phyloP scores from a whole-genome alignment of 306 rosid species.

The Pyrus bretschneideri region DNA sequence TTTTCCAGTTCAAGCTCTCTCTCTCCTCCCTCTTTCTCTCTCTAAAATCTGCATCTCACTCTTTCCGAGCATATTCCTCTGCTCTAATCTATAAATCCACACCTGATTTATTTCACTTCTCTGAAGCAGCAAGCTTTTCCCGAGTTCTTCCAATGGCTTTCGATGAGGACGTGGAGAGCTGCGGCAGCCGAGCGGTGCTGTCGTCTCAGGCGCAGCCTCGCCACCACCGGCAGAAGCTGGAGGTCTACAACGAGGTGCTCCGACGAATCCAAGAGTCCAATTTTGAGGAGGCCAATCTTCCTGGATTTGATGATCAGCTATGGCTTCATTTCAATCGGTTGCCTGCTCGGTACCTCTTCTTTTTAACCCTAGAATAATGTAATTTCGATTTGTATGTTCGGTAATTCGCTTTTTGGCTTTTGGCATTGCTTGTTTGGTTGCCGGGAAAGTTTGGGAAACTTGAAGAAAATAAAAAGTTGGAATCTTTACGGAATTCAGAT shows the following conservation, averaged over 20 bases:
- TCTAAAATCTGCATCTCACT: not conserved
- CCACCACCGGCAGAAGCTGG: constrained; percentile 68
- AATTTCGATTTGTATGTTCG: not conserved
- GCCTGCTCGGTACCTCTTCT: constrained; percentile 61
- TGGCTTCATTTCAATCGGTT: constrained; percentile 98
- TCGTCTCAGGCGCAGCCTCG: constrained; percentile 49
- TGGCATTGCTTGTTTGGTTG: constrained; percentile 1
- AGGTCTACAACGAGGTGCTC: constrained; percentile 83
- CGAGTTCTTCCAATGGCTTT: constrained; percentile 44
- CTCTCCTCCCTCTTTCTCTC: not conserved
- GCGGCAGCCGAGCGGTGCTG: constrained; percentile 65
- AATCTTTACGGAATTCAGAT: not conserved
- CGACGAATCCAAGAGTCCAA: constrained; percentile 65
- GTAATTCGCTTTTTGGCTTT: not conserved
- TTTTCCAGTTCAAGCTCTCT: not conserved
- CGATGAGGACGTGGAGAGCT: constrained; percentile 85
- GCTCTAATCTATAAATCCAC: not conserved
- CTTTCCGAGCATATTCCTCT: not conserved
- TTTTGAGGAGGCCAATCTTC: constrained; percentile 59
- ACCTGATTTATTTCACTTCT: not conserved
- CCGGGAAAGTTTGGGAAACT: not conserved
- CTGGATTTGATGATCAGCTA: constrained; percentile 86
- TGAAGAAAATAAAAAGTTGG: not conserved
- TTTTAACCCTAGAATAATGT: constrained; percentile 10
- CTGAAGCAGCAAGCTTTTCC: not conserved